A percentile compares a stretch with the other conserved stretches of the same genome.
phyloP scores from a whole-genome alignment of 2,329 filamentous ascomycete species.

The Fusarium sp. region DNA sequence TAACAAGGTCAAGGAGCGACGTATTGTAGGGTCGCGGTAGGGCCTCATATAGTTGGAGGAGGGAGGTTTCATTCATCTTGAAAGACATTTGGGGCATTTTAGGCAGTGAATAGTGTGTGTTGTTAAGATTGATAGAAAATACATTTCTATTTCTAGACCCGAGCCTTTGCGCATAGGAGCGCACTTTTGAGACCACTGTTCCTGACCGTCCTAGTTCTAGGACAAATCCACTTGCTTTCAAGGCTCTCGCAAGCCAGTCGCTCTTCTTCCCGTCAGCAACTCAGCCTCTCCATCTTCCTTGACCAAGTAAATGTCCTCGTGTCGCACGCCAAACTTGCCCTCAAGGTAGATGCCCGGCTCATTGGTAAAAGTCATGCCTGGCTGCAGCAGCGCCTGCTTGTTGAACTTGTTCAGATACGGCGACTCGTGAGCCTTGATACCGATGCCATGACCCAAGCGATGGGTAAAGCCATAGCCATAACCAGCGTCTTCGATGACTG shows the following conservation, averaged over 20 bases:
- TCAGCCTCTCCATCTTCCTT: conserved; percentile 61
- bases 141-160: too few relatives aligned
- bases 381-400: conserved; percentile 52
- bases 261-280: conserved; percentile 61
- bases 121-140: neutral
- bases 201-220: too few relatives aligned
- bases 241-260: conserved; percentile 62
- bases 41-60: neutral
- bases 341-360: conserved; percentile 70
- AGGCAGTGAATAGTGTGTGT: neutral
- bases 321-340: conserved; percentile 66
- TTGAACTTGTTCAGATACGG: conserved; percentile 72
- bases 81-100: neutral
- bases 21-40: neutral
- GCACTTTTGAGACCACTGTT: too few relatives aligned
- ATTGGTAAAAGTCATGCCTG: conserved; percentile 69
- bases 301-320: conserved; percentile 69
- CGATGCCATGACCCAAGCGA: conserved; percentile 69
- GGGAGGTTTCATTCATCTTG: neutral
- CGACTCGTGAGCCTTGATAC: conserved; percentile 71
- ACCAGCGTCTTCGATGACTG: conserved; percentile 63
- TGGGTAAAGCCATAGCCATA: conserved; percentile 68
- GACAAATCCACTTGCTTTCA: conserved; percentile 22
- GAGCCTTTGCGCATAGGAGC: too few relatives aligned
- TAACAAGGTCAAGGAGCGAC: neutral